Conservation (phyloP, 192 early-diverging fungal species). For the Umbelopsis vinacea region DNA sequence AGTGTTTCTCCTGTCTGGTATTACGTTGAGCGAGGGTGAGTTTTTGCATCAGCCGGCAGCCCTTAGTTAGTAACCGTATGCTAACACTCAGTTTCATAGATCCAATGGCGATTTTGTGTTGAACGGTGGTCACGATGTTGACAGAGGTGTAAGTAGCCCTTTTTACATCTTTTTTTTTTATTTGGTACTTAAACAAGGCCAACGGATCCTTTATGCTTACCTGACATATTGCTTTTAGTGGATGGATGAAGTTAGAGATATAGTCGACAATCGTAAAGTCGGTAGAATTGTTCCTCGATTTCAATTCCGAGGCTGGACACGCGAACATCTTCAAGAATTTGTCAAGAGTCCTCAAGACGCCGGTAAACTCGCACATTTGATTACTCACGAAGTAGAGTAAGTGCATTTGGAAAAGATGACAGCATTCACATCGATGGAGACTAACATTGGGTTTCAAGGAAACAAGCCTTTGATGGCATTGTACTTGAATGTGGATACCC, state of each 20-base stretch:
- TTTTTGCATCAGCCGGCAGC: neutral
- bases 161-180: too few relatives aligned
- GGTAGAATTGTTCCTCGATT: constrained; percentile 47
- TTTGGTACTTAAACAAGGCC: neutral
- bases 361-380: constrained; percentile 20
- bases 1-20: constrained; percentile 49
- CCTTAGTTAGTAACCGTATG: neutral
- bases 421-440: neutral
- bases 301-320: constrained; percentile 33
- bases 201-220: neutral
- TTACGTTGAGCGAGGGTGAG: constrained; percentile 34
- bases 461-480: constrained; percentile 41
- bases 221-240: constrained; percentile 23
- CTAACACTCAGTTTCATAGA: neutral
- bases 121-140: constrained; percentile 44
- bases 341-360: constrained; percentile 24
- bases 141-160: constrained; percentile 37
- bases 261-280: constrained; percentile 20
- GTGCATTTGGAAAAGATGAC: neutral
- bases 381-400: constrained; percentile 37
- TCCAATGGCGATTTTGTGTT: constrained; percentile 22
- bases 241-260: constrained; percentile 41
- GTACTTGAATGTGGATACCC: constrained; percentile 38
- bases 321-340: constrained; percentile 29
- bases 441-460: constrained; percentile 15